These are phyloP conservation scores for Candolleomyces aberdarensis DNA, from an alignment of 768 basidiomycete genomes.

Conservation along the genomic window DNA sequence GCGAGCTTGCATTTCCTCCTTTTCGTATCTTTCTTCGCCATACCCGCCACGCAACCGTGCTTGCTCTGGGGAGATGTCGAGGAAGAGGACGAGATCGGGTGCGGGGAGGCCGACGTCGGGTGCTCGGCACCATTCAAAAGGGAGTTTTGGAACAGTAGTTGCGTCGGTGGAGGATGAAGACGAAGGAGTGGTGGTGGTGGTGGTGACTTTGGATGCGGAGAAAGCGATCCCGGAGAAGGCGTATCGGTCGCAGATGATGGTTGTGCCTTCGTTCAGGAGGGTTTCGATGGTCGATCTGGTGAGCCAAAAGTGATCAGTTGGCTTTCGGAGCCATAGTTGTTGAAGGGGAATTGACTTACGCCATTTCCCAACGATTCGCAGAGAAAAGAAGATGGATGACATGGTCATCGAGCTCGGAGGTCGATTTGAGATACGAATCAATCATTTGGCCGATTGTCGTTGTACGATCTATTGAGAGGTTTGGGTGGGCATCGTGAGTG, in stretches of 20 bases:
- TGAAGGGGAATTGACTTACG: constrained; percentile 43
- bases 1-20: constrained; percentile 64
- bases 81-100: constrained; percentile 86
- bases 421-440: constrained; percentile 81
- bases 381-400: constrained; percentile 94
- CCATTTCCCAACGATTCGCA: constrained; percentile 95
- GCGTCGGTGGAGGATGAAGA: background rate
- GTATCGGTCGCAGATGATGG: constrained; percentile 88
- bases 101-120: constrained; percentile 88
- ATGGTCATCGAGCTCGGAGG: constrained; percentile 86
- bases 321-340: too few species aligned
- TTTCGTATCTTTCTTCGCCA: constrained; percentile 87
- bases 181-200: background rate
- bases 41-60: constrained; percentile 75
- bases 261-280: constrained; percentile 59
- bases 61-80: constrained; percentile 71
- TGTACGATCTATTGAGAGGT: constrained; percentile 18
- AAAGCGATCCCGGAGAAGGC: constrained; percentile 97
- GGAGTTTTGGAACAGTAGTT: constrained; percentile 37
- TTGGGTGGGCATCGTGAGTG: too few species aligned
- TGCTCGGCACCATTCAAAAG: constrained; percentile 79
- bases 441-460: constrained; percentile 93
- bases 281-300: constrained; percentile 57
- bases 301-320: too few species aligned
- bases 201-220: constrained; percentile 52